phyloP scores from a whole-genome alignment of 306 rosid species.

The Astragalus glycyphyllos region DNA sequence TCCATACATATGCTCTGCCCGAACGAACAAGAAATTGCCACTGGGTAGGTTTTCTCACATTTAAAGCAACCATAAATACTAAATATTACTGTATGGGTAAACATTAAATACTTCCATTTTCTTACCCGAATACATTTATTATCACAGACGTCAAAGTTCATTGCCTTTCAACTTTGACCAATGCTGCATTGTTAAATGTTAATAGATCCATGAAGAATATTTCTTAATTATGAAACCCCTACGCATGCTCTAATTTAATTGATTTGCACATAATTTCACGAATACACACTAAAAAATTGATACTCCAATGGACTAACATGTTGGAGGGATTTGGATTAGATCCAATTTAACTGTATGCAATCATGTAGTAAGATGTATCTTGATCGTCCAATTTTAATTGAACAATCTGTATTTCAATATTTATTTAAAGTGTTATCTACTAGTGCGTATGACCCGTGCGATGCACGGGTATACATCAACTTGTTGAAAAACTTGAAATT shows the following conservation, averaged over 20 bases:
- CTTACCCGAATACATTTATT: constrained; percentile 33
- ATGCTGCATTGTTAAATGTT: constrained; percentile 16
- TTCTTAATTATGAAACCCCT: constrained; percentile 4
- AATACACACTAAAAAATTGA: too few relatives aligned
- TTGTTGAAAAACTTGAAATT: too few relatives aligned
- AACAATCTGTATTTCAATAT: too few relatives aligned
- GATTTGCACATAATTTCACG: constrained; percentile 13
- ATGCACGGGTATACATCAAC: too few relatives aligned
- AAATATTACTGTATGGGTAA: neutral
- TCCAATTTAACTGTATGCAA: too few relatives aligned
- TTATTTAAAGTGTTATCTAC: too few relatives aligned
- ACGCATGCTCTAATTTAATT: neutral
- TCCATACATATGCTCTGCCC: constrained; percentile 25
- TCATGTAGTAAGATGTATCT: too few relatives aligned
- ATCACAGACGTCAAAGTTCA: constrained; percentile 4
- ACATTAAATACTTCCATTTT: constrained; percentile 8
- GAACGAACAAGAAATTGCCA: neutral
- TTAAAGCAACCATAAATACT: neutral
- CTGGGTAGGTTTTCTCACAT: constrained; percentile 5
- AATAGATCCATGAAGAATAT: neutral
- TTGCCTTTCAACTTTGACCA: constrained; percentile 32
- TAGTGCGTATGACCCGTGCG: too few relatives aligned
- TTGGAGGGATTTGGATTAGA: too few relatives aligned
- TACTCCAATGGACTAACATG: too few relatives aligned
- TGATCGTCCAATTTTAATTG: too few relatives aligned